Percentiles rank a stretch among this genome's conserved stretches.
These are phyloP conservation scores for Cryptococcus sp. DNA, from an alignment of 1,284 basidiomycete species.

Conservation along the genomic window DNA sequence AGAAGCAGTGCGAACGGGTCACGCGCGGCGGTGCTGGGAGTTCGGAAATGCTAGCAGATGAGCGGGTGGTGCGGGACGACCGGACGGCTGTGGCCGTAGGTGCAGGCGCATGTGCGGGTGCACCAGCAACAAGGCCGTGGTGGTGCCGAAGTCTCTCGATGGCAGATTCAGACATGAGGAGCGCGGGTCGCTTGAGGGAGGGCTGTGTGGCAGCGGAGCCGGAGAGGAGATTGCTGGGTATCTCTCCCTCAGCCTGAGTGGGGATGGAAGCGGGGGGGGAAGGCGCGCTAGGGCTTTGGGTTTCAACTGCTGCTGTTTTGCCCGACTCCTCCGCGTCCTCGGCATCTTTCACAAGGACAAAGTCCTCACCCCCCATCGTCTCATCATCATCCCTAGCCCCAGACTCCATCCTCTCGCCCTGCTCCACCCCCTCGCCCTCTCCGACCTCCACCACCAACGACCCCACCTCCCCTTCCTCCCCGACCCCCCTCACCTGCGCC, in stretches of 20 bases:
- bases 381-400: too few relatives aligned
- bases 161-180: constrained; percentile 10
- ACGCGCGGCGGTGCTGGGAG: constrained; percentile 17
- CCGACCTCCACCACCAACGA: neutral
- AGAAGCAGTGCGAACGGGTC: constrained; percentile 38
- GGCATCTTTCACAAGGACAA: too few relatives aligned
- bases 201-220: neutral
- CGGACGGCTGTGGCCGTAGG: neutral
- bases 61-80: constrained; percentile 10
- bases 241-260: neutral
- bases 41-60: neutral
- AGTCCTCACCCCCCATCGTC: too few relatives aligned
- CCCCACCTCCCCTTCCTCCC: neutral
- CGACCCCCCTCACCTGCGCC: neutral
- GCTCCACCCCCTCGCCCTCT: neutral
- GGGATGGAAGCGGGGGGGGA: too few relatives aligned
- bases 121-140: constrained; percentile 11
- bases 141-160: constrained; percentile 18
- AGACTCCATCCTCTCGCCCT: too few relatives aligned
- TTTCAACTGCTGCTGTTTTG: too few relatives aligned
- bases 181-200: constrained; percentile 1
- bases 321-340: too few relatives aligned
- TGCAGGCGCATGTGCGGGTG: neutral
- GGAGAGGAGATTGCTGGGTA: neutral
- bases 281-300: too few relatives aligned